phyloP scores from a whole-genome alignment of 2,329 filamentous ascomycete species.

The Pseudogymnoascus sp. region DNA sequence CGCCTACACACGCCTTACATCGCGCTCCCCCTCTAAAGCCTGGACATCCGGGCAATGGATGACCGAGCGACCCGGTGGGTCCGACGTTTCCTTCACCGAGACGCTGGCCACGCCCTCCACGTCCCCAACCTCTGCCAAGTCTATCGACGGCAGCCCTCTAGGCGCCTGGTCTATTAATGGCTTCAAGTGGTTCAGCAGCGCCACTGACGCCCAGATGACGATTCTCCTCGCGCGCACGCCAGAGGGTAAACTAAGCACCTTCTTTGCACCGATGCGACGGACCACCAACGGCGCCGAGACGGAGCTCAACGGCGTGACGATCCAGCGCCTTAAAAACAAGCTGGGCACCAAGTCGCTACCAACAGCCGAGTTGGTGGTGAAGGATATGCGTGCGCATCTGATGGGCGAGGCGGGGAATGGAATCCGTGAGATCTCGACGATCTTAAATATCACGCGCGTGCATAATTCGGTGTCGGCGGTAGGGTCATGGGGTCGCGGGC shows the following conservation, averaged over 20 bases:
- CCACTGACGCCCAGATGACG: constrained; percentile 56
- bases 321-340: constrained; percentile 64
- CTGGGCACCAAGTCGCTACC: constrained; percentile 61
- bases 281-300: constrained; percentile 18
- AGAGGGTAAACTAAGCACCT: constrained; percentile 47
- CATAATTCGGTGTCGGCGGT: constrained; percentile 47
- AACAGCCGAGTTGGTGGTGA: constrained; percentile 61
- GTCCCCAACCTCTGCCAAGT: constrained; percentile 18
- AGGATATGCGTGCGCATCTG: constrained; percentile 54
- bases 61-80: constrained; percentile 62
- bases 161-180: constrained; percentile 54
- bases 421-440: constrained; percentile 56
- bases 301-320: constrained; percentile 57
- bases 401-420: constrained; percentile 59
- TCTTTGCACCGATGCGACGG: constrained; percentile 54
- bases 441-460: constrained; percentile 59
- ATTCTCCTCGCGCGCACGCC: constrained; percentile 54
- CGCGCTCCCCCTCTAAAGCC: constrained; percentile 39
- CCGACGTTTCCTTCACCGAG: constrained; percentile 60
- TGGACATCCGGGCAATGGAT: constrained; percentile 75
- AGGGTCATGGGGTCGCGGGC: constrained; percentile 45
- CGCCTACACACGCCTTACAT: constrained; percentile 45
- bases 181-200: constrained; percentile 65
- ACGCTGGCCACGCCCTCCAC: constrained; percentile 41
- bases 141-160: constrained; percentile 30